Percentiles rank a stretch among this genome's conserved stretches.
phyloP scores from a whole-genome alignment of 495 filamentous ascomycete species.

The Aspergillus leporis region DNA sequence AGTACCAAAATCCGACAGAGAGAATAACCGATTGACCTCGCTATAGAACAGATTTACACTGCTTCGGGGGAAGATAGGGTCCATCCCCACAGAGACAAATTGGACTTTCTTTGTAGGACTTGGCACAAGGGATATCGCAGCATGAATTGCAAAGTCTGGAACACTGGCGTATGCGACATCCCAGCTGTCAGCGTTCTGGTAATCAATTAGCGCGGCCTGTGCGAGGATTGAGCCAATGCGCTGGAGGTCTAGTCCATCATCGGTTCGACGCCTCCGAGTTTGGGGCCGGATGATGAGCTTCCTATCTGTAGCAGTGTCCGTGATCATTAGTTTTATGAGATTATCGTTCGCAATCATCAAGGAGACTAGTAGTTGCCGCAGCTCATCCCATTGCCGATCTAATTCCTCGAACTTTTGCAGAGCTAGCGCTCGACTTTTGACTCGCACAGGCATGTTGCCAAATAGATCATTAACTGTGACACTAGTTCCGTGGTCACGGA shows the following conservation, averaged over 20 bases:
- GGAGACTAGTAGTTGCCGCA: conserved; percentile 60
- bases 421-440: conserved; percentile 69
- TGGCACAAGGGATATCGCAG: conserved; percentile 69
- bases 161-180: conserved; percentile 65
- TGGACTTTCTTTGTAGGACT: conserved; percentile 71
- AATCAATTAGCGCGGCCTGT: conserved; percentile 63
- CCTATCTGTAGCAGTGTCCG: conserved; percentile 32
- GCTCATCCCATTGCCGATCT: conserved; percentile 68
- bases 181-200: conserved; percentile 57
- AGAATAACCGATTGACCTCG: conserved; percentile 77
- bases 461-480: conserved; percentile 85
- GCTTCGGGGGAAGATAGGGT: conserved; percentile 51
- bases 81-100: conserved; percentile 74
- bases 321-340: conserved; percentile 35
- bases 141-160: conserved; percentile 57
- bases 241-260: conserved; percentile 25
- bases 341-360: conserved; percentile 61
- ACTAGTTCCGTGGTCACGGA: conserved; percentile 69
- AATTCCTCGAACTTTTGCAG: conserved; percentile 51
- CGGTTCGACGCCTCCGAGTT: not conserved
- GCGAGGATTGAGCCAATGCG: conserved; percentile 57
- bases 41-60: conserved; percentile 70
- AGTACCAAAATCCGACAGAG: conserved; percentile 74
- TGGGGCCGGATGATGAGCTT: conserved; percentile 33
- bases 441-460: conserved; percentile 94